Evolutionary conservation across 2,329 filamentous ascomycete genomes (phyloP), one percentile per base, ranked within the genome.

Genomic region (Aspergillus ochraceoroseus): DNA sequence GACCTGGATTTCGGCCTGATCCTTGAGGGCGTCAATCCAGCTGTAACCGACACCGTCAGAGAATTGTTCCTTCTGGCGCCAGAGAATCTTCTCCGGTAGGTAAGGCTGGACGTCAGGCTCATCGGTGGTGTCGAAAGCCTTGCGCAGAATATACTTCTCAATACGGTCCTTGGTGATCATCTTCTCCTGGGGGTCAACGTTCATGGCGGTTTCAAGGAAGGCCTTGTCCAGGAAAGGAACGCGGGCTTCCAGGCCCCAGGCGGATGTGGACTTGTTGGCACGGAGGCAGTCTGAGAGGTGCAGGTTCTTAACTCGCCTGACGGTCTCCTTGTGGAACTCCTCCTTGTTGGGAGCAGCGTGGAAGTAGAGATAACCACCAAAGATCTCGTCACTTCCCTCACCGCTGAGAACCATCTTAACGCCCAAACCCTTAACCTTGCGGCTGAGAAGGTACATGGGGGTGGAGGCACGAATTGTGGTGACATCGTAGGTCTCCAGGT

Each of bases 51-150:
- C 92, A 64, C 92, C 94, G 59, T 98, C 94, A 44, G 85, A 94
- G 75, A 98, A 98, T 72, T 98, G 92, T 74, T 98, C 92, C 80
- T 98, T 98, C 71, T 98, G 94, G 63, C 94, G 79, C 85, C 87
- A 98, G 41, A 98, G 81, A 56, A 98, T 98, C 65, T 89, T 81
- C 12, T 95, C 83, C 5, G 94, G 92, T n/a, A 98, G 80, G 72
- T 96, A 98, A 7, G 92, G 82, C 54, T 85, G 70, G 33, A 76
- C 78, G 32, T 76, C 81, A 11, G 89, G 87, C 68, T 95, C 85
- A 61, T 90, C 87, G 32, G 77, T 79, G 19, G 88, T 95, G 70
- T 98, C 92, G 63, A 98, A 98, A 2, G 92, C 94, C 71, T 95
- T 95, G 62, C 92, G 86, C 53, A 98, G 75, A 53, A 98, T 94